Evolutionary conservation across 179 eudicot genomes (phyloP).

Genomic region (Spergularia azorica): DNA sequence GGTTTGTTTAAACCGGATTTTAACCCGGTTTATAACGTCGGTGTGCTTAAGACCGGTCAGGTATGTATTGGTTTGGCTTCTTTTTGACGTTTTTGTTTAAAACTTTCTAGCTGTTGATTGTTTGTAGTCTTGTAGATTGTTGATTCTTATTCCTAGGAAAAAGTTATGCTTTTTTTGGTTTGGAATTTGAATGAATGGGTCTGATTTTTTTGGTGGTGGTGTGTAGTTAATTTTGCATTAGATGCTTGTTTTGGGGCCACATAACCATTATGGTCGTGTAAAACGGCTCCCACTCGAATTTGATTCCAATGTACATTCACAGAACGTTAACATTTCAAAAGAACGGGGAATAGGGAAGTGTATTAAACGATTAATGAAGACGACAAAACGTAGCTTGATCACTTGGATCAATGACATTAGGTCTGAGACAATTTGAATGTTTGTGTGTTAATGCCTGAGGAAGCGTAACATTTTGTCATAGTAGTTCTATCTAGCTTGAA

Average conservation of each 20-base stretch:
- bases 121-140: background rate
- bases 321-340: too few relatives aligned
- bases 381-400: too few relatives aligned
- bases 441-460: too few relatives aligned
- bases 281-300: background rate
- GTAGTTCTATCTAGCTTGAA: too few relatives aligned
- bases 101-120: background rate
- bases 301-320: background rate
- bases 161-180: background rate
- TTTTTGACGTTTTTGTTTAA: background rate
- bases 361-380: too few relatives aligned
- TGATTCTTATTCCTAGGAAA: background rate
- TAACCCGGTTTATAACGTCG: slow-evolving; percentile 57
- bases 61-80: slow-evolving; percentile 1
- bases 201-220: too few relatives aligned
- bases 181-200: too few relatives aligned
- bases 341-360: too few relatives aligned
- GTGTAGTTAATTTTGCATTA: slow-evolving; percentile 7
- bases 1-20: slow-evolving; percentile 73
- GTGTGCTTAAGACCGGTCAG: slow-evolving; percentile 44
- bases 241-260: slow-evolving; percentile 14
- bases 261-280: background rate
- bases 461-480: background rate
- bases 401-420: too few relatives aligned
- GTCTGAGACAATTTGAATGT: too few relatives aligned